Percentiles rank a stretch among this genome's conserved stretches.
These are phyloP conservation scores for Penicillium diatomitis DNA, from an alignment of 495 filamentous ascomycete species.

Conservation along the genomic window DNA sequence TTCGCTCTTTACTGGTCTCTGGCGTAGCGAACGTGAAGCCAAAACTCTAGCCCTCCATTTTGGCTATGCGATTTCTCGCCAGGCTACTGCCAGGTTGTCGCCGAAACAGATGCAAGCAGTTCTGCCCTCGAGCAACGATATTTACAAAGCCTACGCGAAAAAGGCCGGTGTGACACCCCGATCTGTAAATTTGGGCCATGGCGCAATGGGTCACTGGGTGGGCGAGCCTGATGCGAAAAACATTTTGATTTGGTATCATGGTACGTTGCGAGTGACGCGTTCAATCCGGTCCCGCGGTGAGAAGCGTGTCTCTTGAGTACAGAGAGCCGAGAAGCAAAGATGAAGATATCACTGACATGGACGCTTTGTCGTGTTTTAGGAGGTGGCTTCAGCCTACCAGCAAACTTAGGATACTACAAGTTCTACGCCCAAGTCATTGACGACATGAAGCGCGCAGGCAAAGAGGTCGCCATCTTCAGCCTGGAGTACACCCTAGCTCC, in stretches of 20 bases:
- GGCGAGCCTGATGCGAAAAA: conserved; percentile 44
- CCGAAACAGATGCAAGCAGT: conserved; percentile 27
- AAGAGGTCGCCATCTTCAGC: conserved; percentile 41
- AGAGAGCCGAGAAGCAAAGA: too few relatives aligned
- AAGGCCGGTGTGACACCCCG: conserved; percentile 31
- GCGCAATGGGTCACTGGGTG: conserved; percentile 52
- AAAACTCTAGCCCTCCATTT: conserved; percentile 28
- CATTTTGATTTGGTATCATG: conserved; percentile 52
- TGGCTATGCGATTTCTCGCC: conserved; percentile 31
- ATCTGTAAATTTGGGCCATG: conserved; percentile 41
- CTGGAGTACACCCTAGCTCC: conserved; percentile 54
- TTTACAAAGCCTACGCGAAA: conserved; percentile 40
- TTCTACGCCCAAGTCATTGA: conserved; percentile 41
- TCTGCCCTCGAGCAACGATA: conserved; percentile 34
- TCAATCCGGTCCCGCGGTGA: too few relatives aligned
- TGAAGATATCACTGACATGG: background rate
- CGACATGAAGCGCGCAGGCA: conserved; percentile 22
- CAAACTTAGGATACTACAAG: conserved; percentile 40
- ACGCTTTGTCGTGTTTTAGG: conserved; percentile 26
- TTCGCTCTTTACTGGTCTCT: conserved; percentile 24
- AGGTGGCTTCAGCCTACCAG: conserved; percentile 50
- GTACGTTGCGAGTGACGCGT: conserved; percentile 17
- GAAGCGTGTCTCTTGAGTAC: too few relatives aligned
- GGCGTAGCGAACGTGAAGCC: conserved; percentile 26
- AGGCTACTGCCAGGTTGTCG: conserved; percentile 23